These are phyloP conservation scores for Hygrophoropsis aurantiaca DNA, from an alignment of 768 basidiomycete species.

Conservation along the genomic window DNA sequence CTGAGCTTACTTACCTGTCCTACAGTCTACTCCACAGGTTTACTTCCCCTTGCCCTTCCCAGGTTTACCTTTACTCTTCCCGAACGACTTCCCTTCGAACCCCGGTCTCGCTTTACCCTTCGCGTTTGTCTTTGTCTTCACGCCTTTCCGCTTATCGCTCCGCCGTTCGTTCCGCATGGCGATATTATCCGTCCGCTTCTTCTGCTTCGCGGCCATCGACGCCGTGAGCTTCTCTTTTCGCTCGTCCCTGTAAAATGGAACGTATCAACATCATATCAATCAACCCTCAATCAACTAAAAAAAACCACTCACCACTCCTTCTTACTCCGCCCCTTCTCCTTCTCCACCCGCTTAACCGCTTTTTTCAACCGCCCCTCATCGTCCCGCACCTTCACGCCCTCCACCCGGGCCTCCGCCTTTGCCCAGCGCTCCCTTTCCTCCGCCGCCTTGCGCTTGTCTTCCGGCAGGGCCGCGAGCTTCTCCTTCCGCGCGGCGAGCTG, in stretches of 20 bases:
- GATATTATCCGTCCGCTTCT: constrained; percentile 91
- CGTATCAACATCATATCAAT: constrained; percentile 1
- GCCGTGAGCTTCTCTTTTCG: constrained; percentile 76
- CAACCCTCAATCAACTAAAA: not conserved
- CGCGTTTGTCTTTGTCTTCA: constrained; percentile 54
- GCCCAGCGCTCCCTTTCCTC: constrained; percentile 88
- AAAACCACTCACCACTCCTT: constrained; percentile 72
- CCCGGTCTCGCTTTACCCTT: constrained; percentile 81
- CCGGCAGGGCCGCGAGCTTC: constrained; percentile 72
- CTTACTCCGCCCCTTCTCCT: constrained; percentile 81
- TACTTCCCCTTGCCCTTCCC: constrained; percentile 20
- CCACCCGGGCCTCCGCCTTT: constrained; percentile 84
- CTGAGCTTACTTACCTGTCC: too few species aligned
- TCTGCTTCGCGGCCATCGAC: constrained; percentile 81
- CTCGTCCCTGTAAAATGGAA: constrained; percentile 74
- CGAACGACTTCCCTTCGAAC: constrained; percentile 84
- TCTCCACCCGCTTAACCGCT: constrained; percentile 90
- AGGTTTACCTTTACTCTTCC: constrained; percentile 45
- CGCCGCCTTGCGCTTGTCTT: constrained; percentile 77
- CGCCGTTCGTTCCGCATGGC: constrained; percentile 79
- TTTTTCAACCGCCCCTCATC: constrained; percentile 86
- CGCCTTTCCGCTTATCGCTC: constrained; percentile 57
- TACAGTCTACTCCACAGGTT: not conserved
- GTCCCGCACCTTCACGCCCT: constrained; percentile 90
- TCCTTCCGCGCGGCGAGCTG: constrained; percentile 78